Evolutionary conservation across 2,329 filamentous ascomycete genomes (phyloP).

Genomic region (Botryotinia calthae): DNA sequence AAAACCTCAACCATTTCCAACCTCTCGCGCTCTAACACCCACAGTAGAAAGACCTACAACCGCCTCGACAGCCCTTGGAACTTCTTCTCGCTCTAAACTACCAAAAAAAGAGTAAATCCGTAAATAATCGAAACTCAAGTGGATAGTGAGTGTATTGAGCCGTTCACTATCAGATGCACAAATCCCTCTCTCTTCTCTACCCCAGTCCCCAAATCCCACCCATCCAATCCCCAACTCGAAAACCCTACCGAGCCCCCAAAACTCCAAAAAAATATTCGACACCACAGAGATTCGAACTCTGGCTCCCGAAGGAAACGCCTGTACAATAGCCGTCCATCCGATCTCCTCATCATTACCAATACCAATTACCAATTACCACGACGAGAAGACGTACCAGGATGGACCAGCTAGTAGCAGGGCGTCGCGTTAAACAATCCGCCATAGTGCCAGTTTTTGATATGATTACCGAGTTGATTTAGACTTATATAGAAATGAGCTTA

Average conservation of each 20-base stretch:
- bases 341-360: background rate
- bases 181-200: too few species aligned
- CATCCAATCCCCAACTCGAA: too few species aligned
- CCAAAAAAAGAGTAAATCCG: background rate
- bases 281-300: constrained; percentile 45
- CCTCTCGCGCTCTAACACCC: background rate
- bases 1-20: background rate
- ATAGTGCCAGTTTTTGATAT: constrained; percentile 25
- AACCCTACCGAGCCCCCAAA: background rate
- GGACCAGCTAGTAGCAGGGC: constrained; percentile 23
- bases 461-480: background rate
- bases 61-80: background rate
- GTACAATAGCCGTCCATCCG: background rate
- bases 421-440: constrained; percentile 31
- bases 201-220: too few species aligned
- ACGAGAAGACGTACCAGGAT: background rate
- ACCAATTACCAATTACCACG: background rate
- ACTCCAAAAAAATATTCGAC: constrained; percentile 14
- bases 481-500: background rate
- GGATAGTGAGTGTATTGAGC: background rate
- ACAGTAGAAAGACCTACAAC: background rate
- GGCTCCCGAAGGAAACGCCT: constrained; percentile 43
- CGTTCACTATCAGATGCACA: too few species aligned
- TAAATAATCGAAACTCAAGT: background rate
- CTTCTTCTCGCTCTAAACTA: background rate